Evolutionary conservation across 2,329 filamentous ascomycete species (phyloP), one percentile per base, ranked within the genome.

Genomic region (Xylariaceae sp.): DNA sequence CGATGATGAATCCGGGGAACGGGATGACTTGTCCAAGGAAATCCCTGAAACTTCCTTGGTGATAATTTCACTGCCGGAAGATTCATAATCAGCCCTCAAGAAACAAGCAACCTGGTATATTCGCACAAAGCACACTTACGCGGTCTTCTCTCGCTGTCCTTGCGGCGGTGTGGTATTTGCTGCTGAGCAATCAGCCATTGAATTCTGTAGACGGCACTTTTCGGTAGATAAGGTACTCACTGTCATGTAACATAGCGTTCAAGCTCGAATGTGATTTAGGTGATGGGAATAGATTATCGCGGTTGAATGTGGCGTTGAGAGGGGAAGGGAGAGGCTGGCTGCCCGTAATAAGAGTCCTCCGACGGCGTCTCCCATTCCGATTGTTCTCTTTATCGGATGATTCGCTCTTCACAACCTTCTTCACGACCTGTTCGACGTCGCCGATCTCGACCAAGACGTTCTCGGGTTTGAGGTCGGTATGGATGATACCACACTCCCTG

Each of bases 361-460:
- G 80, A 67, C 93, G 82, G 67, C 93, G 80, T 50, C 93, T 81
- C 42, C 93, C 92, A 67, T 96, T 97, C 55, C 91, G 80, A 63
- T 95, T 90, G 64, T 91, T 90, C 64, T 94, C 89, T 67, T 93
- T 93, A 50, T 86, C 85, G 45, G 60, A 63, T 44, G 70, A 61
- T 40, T 93, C 87, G 51, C 83, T 88, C 68, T 95, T 92, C 44
- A 98, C 92, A 53, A 94, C 92, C 49, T 88, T 90, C 70, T 95
- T 92, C 47, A 98, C 93, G 52, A 97, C 97, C 68, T 97, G 89
- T 73, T 98, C 93, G 40, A 98, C 93, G 59, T 98, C 93, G 55
- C 93, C 93, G 62, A 98, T 97, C 70, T 98, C 93, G 64, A 98
- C 97, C 55, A 98, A 76, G 23, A 98, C 93, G 63, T 98, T 98